Evolutionary conservation across 371 early-diverging fungal genomes (phyloP).

Genomic region (Lichtheimia ramosa): DNA sequence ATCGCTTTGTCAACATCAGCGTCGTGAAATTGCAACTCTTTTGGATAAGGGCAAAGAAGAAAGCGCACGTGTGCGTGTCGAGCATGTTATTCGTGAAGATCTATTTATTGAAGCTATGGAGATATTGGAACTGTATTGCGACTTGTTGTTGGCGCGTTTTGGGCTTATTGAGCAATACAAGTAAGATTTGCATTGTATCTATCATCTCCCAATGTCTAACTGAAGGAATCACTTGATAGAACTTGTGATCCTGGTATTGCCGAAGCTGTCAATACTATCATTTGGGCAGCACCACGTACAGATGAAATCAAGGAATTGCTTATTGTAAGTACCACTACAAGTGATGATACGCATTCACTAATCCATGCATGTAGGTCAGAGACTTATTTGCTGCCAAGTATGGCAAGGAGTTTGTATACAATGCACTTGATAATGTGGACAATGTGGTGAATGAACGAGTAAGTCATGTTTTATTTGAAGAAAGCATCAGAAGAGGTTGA

Average conservation of each 20-base stretch:
- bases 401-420: constrained; percentile 80
- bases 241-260: constrained; percentile 77
- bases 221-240: constrained; percentile 28
- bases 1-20: constrained; percentile 68
- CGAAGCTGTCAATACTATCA: constrained; percentile 87
- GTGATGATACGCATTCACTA: not conserved
- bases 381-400: constrained; percentile 81
- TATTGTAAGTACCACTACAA: constrained; percentile 41
- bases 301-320: constrained; percentile 86
- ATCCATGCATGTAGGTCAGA: constrained; percentile 42
- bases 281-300: constrained; percentile 84
- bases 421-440: constrained; percentile 75
- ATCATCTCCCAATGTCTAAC: not conserved
- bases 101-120: constrained; percentile 88
- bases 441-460: constrained; percentile 79
- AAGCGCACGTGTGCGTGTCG: constrained; percentile 87
- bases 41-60: constrained; percentile 83
- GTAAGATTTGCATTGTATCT: constrained; percentile 39
- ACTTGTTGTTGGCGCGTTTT: constrained; percentile 84
- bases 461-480: constrained; percentile 11
- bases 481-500: not conserved
- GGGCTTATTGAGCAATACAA: constrained; percentile 83
- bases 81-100: constrained; percentile 93
- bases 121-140: constrained; percentile 88
- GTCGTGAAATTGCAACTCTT: constrained; percentile 82